Conservation (phyloP, 2,329 filamentous ascomycete species). For the Pseudogymnoascus sp. region DNA sequence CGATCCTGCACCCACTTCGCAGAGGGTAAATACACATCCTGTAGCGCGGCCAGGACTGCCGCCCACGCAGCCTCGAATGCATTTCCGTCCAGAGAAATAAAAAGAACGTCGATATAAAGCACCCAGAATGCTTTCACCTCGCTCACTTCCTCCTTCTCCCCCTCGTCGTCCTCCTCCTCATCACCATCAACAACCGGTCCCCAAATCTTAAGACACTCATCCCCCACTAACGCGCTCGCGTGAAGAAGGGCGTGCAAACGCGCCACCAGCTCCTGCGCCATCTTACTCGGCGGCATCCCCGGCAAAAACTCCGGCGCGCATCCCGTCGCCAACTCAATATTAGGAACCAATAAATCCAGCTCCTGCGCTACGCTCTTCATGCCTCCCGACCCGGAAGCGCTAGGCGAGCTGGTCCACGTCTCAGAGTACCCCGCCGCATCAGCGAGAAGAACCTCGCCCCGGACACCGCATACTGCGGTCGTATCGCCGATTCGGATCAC, state of each 20-base stretch:
- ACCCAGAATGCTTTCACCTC: constrained; percentile 85
- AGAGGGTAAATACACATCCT: constrained; percentile 65
- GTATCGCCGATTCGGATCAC: constrained; percentile 85
- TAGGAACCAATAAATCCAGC: constrained; percentile 77
- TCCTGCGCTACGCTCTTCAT: constrained; percentile 41
- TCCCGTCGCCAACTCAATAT: constrained; percentile 86
- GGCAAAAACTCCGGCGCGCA: constrained; percentile 80
- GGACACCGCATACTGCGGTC: constrained; percentile 87
- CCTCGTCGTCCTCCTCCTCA: constrained; percentile 24
- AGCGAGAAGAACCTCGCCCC: constrained; percentile 73
- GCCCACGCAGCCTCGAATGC: constrained; percentile 88
- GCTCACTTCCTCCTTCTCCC: constrained; percentile 23
- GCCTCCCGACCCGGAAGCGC: constrained; percentile 12
- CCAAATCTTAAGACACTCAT: constrained; percentile 65
- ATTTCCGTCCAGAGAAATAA: constrained; percentile 87
- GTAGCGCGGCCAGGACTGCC: constrained; percentile 70
- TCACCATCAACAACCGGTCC: constrained; percentile 44
- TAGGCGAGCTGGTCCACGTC: constrained; percentile 24
- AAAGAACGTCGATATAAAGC: constrained; percentile 90
- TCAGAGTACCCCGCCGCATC: constrained; percentile 62
- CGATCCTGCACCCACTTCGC: constrained; percentile 79
- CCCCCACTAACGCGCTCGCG: constrained; percentile 55
- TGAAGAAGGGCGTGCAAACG: constrained; percentile 70
- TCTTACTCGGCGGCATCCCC: constrained; percentile 67
- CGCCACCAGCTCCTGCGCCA: constrained; percentile 76